Conservation (phyloP, 805 yeast species). For the Nakazawaea peltata region DNA sequence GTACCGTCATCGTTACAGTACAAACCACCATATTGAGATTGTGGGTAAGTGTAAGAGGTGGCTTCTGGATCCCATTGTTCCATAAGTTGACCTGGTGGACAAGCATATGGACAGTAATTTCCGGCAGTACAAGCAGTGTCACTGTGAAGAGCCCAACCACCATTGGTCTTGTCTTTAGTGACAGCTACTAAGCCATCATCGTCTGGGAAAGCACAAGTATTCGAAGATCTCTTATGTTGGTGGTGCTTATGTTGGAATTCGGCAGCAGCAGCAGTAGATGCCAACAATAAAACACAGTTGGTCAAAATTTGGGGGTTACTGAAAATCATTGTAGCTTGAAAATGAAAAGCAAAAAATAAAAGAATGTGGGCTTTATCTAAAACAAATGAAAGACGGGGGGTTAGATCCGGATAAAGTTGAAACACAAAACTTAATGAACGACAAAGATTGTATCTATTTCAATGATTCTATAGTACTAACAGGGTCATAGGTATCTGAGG, state of each 20-base stretch:
- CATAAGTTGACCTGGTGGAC: conserved; percentile 81
- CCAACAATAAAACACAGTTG: conserved; percentile 1
- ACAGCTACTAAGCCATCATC: conserved; percentile 64
- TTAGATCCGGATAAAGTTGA: too few relatives aligned
- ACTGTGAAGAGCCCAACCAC: conserved; percentile 83
- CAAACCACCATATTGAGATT: conserved; percentile 77
- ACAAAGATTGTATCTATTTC: too few relatives aligned
- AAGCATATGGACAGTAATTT: conserved; percentile 86
- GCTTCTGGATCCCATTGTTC: conserved; percentile 82
- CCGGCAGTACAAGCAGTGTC: conserved; percentile 71
- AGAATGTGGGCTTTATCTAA: neutral
- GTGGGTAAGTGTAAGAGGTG: conserved; percentile 69
- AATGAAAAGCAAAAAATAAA: too few relatives aligned
- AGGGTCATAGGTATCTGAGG: too few relatives aligned
- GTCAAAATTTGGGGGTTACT: too few relatives aligned
- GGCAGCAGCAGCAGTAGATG: neutral
- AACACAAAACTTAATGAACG: too few relatives aligned
- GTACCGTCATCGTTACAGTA: conserved; percentile 68
- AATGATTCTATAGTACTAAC: too few relatives aligned
- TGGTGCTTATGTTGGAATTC: conserved; percentile 2
- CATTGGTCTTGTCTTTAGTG: conserved; percentile 48
- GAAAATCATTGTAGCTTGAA: too few relatives aligned
- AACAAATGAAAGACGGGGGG: neutral
- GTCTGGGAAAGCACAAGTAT: conserved; percentile 61
- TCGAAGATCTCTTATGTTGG: conserved; percentile 21